Percentiles rank a stretch among this genome's conserved stretches.
These are phyloP conservation scores for Hypomontagnella monticulosa DNA, from an alignment of 495 filamentous ascomycete species.

Conservation along the genomic window DNA sequence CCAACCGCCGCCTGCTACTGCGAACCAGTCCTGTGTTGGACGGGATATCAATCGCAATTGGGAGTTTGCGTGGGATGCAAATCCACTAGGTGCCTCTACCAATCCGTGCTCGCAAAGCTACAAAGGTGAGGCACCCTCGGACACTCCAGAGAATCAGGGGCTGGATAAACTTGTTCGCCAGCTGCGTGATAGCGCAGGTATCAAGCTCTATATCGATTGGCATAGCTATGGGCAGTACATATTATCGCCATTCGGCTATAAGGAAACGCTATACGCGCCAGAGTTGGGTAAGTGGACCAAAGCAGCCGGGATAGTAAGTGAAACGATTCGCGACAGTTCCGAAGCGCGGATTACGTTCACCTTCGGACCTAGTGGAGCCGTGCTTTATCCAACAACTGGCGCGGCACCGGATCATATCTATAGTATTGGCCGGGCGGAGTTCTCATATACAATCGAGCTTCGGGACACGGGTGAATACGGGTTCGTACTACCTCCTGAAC, in stretches of 20 bases:
- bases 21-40: conserved; percentile 51
- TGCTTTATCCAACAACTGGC: conserved; percentile 60
- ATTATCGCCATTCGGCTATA: conserved; percentile 27
- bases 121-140: conserved; percentile 49
- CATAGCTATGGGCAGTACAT: conserved; percentile 59
- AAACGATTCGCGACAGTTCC: conserved; percentile 53
- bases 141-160: conserved; percentile 40
- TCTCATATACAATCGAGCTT: conserved; percentile 59
- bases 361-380: conserved; percentile 61
- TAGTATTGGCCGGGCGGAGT: conserved; percentile 55
- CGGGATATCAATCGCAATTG: conserved; percentile 66
- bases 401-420: conserved; percentile 58
- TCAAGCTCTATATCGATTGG: conserved; percentile 61
- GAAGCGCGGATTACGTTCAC: conserved; percentile 46
- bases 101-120: conserved; percentile 60
- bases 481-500: conserved; percentile 59
- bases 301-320: conserved; percentile 44
- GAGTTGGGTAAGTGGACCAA: conserved; percentile 58
- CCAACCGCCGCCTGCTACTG: conserved; percentile 43
- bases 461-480: conserved; percentile 57
- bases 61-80: conserved; percentile 56
- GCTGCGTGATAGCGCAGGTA: conserved; percentile 49
- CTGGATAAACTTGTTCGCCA: conserved; percentile 47
- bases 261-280: conserved; percentile 42
- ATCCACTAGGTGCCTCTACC: conserved; percentile 54